These are phyloP conservation scores for Austroboletus eburneus DNA, from an alignment of 768 basidiomycete species.

Conservation along the genomic window DNA sequence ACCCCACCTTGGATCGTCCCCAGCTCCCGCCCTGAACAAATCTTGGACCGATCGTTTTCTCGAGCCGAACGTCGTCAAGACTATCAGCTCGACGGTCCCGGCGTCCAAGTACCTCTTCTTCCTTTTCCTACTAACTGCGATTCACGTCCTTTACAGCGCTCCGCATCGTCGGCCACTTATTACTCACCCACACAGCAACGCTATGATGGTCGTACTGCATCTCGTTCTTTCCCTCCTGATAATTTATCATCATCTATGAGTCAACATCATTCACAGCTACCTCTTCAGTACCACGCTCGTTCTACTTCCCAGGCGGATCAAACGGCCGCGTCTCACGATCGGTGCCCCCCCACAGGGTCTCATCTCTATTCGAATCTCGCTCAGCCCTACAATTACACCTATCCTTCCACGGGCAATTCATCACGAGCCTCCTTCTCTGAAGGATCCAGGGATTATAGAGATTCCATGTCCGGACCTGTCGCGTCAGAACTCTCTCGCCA, in stretches of 20 bases:
- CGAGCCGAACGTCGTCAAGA: constrained; percentile 25
- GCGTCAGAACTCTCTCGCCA: constrained; percentile 14
- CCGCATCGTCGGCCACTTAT: constrained; percentile 17
- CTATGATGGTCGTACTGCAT: constrained; percentile 22
- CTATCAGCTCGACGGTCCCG: constrained; percentile 24
- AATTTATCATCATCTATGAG: constrained; percentile 21
- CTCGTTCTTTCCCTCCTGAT: constrained; percentile 16
- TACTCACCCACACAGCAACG: constrained; percentile 24
- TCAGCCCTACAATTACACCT: constrained; percentile 18
- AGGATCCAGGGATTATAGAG: constrained; percentile 16
- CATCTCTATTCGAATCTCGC: constrained; percentile 22
- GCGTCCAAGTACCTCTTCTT: constrained; percentile 25
- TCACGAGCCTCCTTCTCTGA: constrained; percentile 24
- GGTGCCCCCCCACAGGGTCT: constrained; percentile 21
- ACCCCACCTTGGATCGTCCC: constrained; percentile 44
- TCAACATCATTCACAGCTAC: constrained; percentile 21
- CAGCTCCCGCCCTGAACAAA: constrained; percentile 33
- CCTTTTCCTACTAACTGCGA: neutral
- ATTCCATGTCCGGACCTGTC: constrained; percentile 5
- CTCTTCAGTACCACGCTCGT: constrained; percentile 21
- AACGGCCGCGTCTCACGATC: constrained; percentile 26
- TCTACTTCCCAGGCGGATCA: constrained; percentile 29
- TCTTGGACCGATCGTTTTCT: constrained; percentile 21
- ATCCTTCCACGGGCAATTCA: constrained; percentile 11
- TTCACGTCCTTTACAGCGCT: constrained; percentile 19